Evolutionary conservation across 768 basidiomycete genomes (phyloP).

Genomic region (Rubroboletus satanas): DNA sequence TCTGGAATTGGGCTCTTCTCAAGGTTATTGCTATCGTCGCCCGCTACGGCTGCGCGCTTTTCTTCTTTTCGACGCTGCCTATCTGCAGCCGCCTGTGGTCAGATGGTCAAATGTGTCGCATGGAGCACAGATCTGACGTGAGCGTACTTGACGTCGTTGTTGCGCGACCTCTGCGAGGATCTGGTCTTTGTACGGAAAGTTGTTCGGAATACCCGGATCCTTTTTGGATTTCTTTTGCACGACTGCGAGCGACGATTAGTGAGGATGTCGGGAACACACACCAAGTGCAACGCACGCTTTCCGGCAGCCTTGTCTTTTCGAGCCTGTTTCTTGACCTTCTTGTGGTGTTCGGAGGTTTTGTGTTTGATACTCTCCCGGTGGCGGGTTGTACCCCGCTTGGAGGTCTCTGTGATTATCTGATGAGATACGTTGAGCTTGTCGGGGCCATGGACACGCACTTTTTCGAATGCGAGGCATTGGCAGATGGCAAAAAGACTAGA

Average conservation of each 20-base stretch:
- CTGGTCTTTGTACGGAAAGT: conserved; percentile 92
- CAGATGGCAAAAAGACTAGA: not conserved
- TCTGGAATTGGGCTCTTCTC: conserved; percentile 26
- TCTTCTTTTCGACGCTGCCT: conserved; percentile 65
- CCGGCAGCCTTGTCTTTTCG: conserved; percentile 76
- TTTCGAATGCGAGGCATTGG: conserved; percentile 65
- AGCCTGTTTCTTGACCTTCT: conserved; percentile 68
- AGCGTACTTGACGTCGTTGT: conserved; percentile 62
- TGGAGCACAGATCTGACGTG: not conserved
- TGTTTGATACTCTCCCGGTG: conserved; percentile 69
- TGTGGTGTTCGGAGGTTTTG: conserved; percentile 71
- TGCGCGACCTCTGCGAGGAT: conserved; percentile 88
- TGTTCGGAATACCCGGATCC: conserved; percentile 92
- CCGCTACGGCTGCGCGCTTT: conserved; percentile 44
- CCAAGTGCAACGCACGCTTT: conserved; percentile 59
- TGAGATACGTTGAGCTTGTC: not conserved
- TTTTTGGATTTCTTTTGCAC: conserved; percentile 52
- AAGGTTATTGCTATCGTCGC: conserved; percentile 28
- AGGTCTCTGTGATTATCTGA: conserved; percentile 59
- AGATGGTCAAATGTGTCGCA: not conserved
- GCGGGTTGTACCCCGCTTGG: conserved; percentile 71
- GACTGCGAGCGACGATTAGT: conserved; percentile 8
- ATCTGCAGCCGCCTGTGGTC: conserved; percentile 66
- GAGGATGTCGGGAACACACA: not conserved
- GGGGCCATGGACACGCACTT: conserved; percentile 38